Conservation (phyloP, 352 stramenopile species). For the Pythium guiyangense region DNA sequence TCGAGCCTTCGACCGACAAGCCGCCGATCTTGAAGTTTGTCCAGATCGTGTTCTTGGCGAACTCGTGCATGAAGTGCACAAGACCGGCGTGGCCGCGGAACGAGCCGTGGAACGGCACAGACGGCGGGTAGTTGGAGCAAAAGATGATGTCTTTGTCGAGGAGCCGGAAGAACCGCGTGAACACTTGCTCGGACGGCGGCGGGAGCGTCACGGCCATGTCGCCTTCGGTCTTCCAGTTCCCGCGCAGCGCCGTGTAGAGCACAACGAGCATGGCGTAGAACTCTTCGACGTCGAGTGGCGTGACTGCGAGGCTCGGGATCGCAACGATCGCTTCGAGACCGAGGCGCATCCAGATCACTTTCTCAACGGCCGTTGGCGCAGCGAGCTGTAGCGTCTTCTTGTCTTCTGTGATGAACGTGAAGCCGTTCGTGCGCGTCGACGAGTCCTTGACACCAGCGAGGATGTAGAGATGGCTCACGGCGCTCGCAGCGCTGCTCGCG, state of each 20-base stretch:
- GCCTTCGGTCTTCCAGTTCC: conserved; percentile 78
- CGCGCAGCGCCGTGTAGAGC: conserved; percentile 72
- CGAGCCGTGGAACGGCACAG: conserved; percentile 82
- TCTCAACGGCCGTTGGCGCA: conserved; percentile 74
- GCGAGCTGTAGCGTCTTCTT: conserved; percentile 81
- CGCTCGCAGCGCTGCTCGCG: conserved; percentile 29
- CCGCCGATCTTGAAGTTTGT: conserved; percentile 86
- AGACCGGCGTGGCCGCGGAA: conserved; percentile 71
- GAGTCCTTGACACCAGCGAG: conserved; percentile 83
- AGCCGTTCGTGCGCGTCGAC: conserved; percentile 69
- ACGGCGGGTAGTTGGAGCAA: conserved; percentile 85
- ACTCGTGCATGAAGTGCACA: conserved; percentile 76
- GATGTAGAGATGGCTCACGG: conserved; percentile 75
- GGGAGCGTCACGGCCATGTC: conserved; percentile 87
- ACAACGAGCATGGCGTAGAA: conserved; percentile 89
- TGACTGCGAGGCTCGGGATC: conserved; percentile 70
- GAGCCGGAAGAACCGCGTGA: conserved; percentile 83
- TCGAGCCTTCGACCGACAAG: conserved; percentile 76
- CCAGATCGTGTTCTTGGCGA: conserved; percentile 74
- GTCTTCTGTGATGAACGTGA: conserved; percentile 87
- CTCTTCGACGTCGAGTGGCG: conserved; percentile 83
- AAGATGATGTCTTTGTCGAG: conserved; percentile 86
- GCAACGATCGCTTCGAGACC: conserved; percentile 83
- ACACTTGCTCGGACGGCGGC: conserved; percentile 81
- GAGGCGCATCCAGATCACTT: conserved; percentile 87